Evolutionary conservation across 352 stramenopile genomes (phyloP).

Genomic region (Phytophthora pluvialis): DNA sequence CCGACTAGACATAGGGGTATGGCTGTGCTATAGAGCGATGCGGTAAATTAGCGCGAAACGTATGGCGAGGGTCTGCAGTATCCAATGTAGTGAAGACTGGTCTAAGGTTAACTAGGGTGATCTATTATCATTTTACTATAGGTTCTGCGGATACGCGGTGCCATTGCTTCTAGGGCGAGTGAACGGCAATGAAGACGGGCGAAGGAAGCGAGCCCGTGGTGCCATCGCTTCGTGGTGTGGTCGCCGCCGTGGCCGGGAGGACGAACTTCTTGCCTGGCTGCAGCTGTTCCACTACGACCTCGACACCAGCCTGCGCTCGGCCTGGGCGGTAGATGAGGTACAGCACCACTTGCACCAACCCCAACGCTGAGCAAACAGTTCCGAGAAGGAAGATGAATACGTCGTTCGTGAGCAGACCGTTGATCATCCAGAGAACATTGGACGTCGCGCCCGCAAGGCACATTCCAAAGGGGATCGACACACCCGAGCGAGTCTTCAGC

Average conservation of each 20-base stretch:
- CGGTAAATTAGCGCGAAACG: conserved; percentile 10
- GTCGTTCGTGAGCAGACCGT: conserved; percentile 42
- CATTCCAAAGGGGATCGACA: conserved; percentile 40
- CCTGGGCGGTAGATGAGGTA: conserved; percentile 36
- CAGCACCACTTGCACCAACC: conserved; percentile 31
- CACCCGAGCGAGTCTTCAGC: conserved; percentile 35
- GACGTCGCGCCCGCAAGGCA: conserved; percentile 27
- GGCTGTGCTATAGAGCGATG: too few species aligned
- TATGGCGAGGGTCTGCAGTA: not conserved
- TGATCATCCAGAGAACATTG: conserved; percentile 47
- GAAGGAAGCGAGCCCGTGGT: conserved; percentile 4
- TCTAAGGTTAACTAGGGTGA: conserved; percentile 1
- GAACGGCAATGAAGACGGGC: conserved; percentile 29
- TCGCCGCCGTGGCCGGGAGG: conserved; percentile 14
- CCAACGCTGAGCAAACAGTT: conserved; percentile 29
- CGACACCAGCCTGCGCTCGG: not conserved
- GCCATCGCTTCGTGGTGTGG: conserved; percentile 8
- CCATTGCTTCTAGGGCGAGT: conserved; percentile 16
- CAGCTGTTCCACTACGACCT: conserved; percentile 2
- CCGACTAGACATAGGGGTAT: not conserved
- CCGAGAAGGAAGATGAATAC: conserved; percentile 45
- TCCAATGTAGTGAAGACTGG: not conserved
- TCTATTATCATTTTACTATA: conserved; percentile 8
- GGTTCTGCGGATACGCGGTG: conserved; percentile 9
- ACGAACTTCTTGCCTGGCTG: conserved; percentile 21